phyloP scores from a whole-genome alignment of 495 filamentous ascomycete species.

The Penicillium cataractarum region DNA sequence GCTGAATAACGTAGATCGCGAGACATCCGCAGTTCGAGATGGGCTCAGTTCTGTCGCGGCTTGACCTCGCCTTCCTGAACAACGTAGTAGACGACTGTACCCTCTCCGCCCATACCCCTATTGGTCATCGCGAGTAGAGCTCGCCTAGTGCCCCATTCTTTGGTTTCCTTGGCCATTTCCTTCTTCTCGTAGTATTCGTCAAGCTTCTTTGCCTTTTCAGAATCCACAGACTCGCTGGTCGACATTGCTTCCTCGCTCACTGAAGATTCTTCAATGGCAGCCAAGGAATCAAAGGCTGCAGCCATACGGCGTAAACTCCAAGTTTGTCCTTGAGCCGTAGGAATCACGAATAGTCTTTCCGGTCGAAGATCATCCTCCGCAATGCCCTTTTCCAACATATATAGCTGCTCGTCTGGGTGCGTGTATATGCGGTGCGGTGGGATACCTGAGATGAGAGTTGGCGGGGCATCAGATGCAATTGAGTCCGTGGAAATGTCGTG shows the following conservation, averaged over 20 bases:
- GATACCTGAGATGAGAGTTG: constrained; percentile 79
- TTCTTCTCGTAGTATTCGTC: constrained; percentile 44
- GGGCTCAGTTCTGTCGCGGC: constrained; percentile 83
- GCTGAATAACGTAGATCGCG: not conserved
- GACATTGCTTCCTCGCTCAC: not conserved
- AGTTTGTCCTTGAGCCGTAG: constrained; percentile 76
- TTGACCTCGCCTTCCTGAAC: constrained; percentile 96
- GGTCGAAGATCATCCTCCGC: constrained; percentile 53
- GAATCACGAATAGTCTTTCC: constrained; percentile 84
- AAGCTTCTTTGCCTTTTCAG: constrained; percentile 36
- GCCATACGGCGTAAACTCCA: constrained; percentile 80
- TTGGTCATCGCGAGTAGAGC: constrained; percentile 80
- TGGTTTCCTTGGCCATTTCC: constrained; percentile 32
- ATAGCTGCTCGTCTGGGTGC: constrained; percentile 91
- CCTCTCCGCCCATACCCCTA: constrained; percentile 66
- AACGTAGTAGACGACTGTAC: constrained; percentile 93
- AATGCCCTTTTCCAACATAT: constrained; percentile 63
- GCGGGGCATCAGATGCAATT: constrained; percentile 31
- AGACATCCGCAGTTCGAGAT: not conserved
- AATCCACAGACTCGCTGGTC: constrained; percentile 8
- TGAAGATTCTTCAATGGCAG: constrained; percentile 24
- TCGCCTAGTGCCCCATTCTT: constrained; percentile 63
- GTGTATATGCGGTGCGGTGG: constrained; percentile 85
- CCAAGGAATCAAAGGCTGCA: constrained; percentile 77
- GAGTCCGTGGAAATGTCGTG: constrained; percentile 50